phyloP scores from a whole-genome alignment of 345 rosid genomes.

The Durio zibethinus region DNA sequence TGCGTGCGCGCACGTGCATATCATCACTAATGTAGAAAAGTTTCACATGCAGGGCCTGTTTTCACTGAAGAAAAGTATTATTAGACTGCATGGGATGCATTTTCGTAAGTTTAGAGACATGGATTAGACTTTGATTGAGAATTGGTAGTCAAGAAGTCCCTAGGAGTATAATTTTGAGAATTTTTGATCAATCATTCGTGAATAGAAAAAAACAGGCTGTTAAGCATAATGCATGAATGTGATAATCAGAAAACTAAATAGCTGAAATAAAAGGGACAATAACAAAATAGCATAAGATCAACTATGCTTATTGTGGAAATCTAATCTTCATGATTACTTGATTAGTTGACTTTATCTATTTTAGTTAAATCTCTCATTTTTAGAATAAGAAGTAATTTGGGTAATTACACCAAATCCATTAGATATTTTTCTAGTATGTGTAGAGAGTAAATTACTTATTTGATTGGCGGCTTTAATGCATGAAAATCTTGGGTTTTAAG shows the following conservation, averaged over 20 bases:
- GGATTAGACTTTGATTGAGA: not conserved
- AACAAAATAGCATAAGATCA: not conserved
- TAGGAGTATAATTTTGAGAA: not conserved
- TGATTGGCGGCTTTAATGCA: too few relatives aligned
- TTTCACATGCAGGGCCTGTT: not conserved
- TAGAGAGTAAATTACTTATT: too few relatives aligned
- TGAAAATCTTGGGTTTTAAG: too few relatives aligned
- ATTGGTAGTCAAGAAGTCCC: not conserved
- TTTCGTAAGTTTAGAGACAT: not conserved
- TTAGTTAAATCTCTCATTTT: too few relatives aligned
- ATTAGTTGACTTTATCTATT: too few relatives aligned
- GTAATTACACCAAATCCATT: too few relatives aligned
- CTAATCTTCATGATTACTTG: too few relatives aligned
- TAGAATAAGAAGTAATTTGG: too few relatives aligned
- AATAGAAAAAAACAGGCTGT: not conserved
- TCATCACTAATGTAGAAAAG: not conserved
- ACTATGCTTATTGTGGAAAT: too few relatives aligned
- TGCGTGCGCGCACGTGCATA: not conserved
- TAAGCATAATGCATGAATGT: not conserved
- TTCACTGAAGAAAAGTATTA: not conserved
- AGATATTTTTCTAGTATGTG: too few relatives aligned
- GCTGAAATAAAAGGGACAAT: not conserved
- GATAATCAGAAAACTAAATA: not conserved
- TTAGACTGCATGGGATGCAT: not conserved
- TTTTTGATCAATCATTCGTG: not conserved